Conservation (phyloP, 768 basidiomycete genomes). For the Tylopilus sp. region DNA sequence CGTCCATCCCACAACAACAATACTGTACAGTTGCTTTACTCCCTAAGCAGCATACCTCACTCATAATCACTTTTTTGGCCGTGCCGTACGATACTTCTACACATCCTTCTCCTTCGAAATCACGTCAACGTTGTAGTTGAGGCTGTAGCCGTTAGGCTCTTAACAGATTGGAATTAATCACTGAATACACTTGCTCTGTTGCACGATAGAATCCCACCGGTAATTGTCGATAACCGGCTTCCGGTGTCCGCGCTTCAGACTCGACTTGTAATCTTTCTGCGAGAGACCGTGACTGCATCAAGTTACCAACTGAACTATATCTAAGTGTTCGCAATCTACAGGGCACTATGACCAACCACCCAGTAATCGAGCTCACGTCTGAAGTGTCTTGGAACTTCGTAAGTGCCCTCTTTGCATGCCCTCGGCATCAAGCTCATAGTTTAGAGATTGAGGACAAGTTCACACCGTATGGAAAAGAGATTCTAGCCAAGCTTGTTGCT, state of each 20-base stretch:
- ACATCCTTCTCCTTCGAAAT: neutral
- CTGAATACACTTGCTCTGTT: neutral
- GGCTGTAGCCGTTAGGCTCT: constrained; percentile 2
- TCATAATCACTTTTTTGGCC: constrained; percentile 22
- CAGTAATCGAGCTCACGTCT: constrained; percentile 74
- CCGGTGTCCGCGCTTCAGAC: neutral
- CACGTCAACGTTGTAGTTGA: constrained; percentile 8
- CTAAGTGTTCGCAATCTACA: neutral
- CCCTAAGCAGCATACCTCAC: constrained; percentile 25
- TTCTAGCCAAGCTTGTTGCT: constrained; percentile 72
- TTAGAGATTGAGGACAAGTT: constrained; percentile 86
- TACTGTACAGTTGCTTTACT: constrained; percentile 28
- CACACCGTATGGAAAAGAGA: constrained; percentile 85
- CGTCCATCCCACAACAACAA: constrained; percentile 17
- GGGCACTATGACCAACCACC: constrained; percentile 56
- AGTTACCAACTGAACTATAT: too few species aligned
- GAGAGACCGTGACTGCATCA: neutral
- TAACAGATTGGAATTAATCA: constrained; percentile 10
- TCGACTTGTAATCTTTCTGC: neutral
- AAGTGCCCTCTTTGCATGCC: constrained; percentile 17
- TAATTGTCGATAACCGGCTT: constrained; percentile 8
- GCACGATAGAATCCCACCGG: constrained; percentile 1
- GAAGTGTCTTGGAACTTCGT: constrained; percentile 88
- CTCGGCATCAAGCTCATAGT: constrained; percentile 4
- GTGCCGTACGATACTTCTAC: neutral